A percentile compares a stretch with the other conserved stretches of the same genome.
Evolutionary conservation across 257 asterid genomes (phyloP).

Genomic region (Capsicum rhomboideum): DNA sequence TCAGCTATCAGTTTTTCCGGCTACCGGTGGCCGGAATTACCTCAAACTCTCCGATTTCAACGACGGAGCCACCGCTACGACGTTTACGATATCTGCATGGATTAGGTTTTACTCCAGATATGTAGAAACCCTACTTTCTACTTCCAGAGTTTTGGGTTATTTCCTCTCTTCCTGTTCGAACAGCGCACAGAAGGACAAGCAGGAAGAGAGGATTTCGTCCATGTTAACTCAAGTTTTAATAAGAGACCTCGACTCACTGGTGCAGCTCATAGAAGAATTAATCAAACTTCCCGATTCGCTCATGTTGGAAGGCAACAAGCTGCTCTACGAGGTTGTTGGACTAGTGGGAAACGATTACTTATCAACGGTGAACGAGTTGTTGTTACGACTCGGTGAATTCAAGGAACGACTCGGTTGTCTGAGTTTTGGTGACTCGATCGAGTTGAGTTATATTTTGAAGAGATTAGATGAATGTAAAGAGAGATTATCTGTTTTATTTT

Average conservation of each 20-base stretch:
- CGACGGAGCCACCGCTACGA: conserved; percentile 46
- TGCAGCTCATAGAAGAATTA: conserved; percentile 33
- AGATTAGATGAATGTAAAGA: conserved; percentile 50
- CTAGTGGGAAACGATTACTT: conserved; percentile 38
- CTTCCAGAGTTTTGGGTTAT: conserved; percentile 52
- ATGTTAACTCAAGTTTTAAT: conserved; percentile 39
- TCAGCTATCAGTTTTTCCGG: conserved; percentile 65
- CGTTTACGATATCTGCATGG: conserved; percentile 60
- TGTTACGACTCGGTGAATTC: conserved; percentile 47
- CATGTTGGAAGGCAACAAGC: conserved; percentile 25
- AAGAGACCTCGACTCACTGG: conserved; percentile 48
- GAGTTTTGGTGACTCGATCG: conserved; percentile 66
- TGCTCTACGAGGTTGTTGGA: conserved; percentile 34
- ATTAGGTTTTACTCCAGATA: conserved; percentile 76
- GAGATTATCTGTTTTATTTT: conserved; percentile 18
- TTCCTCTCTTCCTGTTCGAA: conserved; percentile 11
- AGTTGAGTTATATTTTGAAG: conserved; percentile 39
- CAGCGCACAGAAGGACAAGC: no score
- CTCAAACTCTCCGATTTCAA: conserved; percentile 70
- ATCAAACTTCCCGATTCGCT: conserved; percentile 43
- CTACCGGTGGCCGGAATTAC: conserved; percentile 61
- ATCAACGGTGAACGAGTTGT: conserved; percentile 39
- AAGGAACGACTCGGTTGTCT: conserved; percentile 35
- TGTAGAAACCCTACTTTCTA: conserved; percentile 47
- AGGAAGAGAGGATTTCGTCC: conserved; percentile 17